Evolutionary conservation across 1,284 basidiomycete genomes (phyloP).

Genomic region (Boletus albobrunnescens): DNA sequence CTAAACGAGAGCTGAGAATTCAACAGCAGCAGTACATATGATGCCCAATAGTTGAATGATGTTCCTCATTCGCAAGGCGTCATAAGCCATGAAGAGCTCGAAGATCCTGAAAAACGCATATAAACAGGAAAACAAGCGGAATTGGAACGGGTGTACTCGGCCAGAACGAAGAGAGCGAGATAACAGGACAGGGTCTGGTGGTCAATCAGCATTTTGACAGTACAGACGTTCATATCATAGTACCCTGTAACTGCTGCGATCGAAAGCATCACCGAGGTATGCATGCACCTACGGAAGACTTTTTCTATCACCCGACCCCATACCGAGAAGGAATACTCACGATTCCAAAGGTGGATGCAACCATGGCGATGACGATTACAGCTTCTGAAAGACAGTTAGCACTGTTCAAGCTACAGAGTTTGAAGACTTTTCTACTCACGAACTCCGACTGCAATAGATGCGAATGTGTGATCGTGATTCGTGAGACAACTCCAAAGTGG

Average conservation of each 20-base stretch:
- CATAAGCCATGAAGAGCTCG: slow-evolving; percentile 68
- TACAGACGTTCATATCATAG: slow-evolving; percentile 3
- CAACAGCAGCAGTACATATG: slow-evolving; percentile 44
- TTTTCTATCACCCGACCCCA: slow-evolving; percentile 1
- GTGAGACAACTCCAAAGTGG: slow-evolving; percentile 9
- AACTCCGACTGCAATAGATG: slow-evolving; percentile 37
- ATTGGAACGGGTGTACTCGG: slow-evolving; percentile 51
- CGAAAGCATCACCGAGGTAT: slow-evolving; percentile 42
- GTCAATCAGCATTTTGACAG: slow-evolving; percentile 10
- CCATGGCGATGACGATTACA: slow-evolving; percentile 50
- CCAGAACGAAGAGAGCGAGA: slow-evolving; percentile 74
- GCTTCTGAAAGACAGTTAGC: slow-evolving; percentile 39
- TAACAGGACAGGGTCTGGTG: slow-evolving; percentile 77
- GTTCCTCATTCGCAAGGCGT: slow-evolving; percentile 71
- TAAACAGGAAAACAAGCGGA: not conserved
- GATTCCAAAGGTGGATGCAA: slow-evolving; percentile 49
- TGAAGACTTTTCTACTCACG: slow-evolving; percentile 36
- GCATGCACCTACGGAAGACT: slow-evolving; percentile 46
- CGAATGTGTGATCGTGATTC: slow-evolving; percentile 8
- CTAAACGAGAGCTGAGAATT: not conserved
- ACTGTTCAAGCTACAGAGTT: not conserved
- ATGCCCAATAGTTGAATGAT: slow-evolving; percentile 74
- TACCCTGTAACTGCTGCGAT: slow-evolving; percentile 50
- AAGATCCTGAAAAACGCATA: slow-evolving; percentile 50
- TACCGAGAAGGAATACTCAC: slow-evolving; percentile 31